Evolutionary conservation across 768 basidiomycete species (phyloP), one percentile per base, ranked within the genome.

Genomic region (Trametes cingulata): DNA sequence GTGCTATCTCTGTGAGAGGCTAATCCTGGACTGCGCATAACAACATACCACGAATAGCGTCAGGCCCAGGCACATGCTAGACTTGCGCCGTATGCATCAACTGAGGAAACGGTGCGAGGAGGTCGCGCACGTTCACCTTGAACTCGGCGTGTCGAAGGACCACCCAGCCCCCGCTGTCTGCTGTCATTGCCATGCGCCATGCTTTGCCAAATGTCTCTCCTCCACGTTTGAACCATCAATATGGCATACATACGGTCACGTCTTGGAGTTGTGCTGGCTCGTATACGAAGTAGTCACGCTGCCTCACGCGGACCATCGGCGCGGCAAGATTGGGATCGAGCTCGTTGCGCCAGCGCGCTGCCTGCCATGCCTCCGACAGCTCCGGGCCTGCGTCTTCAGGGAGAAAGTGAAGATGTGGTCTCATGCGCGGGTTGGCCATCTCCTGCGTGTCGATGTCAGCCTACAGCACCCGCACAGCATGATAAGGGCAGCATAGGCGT

Each of bases 351-450:
- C 63, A 64, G 6, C 50, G 42, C 13, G 3, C 25, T 1, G 43
- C 58, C 20, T 64, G 63, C 8, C 55, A 36, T 1, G 63, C 63
- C 7, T 64, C 50, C 0, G 37, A 19, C 1, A 56, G 41, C 1
- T 20, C 2, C 12, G n/a, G n/a, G 9, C 17, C 25, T 2, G 37
- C 20, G 41, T 48, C 58, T 36, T 57, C 54, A 4, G 63, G 58
- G 14, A 27, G 24, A 15, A 56, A 56, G 4, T 36, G 49, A 1
- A 64, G 39, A 19, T 56, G 46, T 0, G 54, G 58, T 6, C 59
- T 54, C 1, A 64, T 59, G 5, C 37, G 50, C 1, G 63, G 63
- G 25, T 64, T 64, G 8, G 55, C 41, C 49, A 64, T 52, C 27
- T 60, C 63, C 63, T 64, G 42, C 20, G 12, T 19, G 9, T 20